Percentiles rank a stretch among this genome's conserved stretches.
These are phyloP conservation scores for Comarum palustre DNA, from an alignment of 306 rosid genomes.

Conservation along the genomic window DNA sequence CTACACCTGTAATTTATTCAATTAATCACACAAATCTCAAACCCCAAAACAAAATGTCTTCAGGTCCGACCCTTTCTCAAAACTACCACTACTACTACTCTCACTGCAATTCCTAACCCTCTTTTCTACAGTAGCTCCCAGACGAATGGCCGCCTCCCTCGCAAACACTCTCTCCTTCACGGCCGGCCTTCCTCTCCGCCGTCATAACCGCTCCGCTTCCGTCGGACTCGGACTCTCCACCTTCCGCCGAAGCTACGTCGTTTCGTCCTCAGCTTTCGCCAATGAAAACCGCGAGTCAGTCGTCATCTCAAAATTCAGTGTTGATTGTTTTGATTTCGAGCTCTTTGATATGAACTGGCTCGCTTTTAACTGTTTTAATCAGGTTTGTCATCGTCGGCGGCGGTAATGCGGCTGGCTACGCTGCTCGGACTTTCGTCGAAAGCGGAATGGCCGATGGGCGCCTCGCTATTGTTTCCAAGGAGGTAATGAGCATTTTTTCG, in stretches of 20 bases:
- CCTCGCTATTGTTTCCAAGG: constrained; percentile 84
- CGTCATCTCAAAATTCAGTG: constrained; percentile 7
- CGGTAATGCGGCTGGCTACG: constrained; percentile 94
- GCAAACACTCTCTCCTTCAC: constrained; percentile 49
- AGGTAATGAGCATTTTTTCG: constrained; percentile 37
- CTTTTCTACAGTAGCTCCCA: constrained; percentile 41
- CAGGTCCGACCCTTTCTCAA: constrained; percentile 8
- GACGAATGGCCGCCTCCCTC: constrained; percentile 62
- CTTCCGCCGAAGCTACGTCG: constrained; percentile 56
- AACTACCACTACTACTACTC: neutral
- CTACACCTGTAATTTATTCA: neutral
- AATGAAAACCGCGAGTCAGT: constrained; percentile 78
- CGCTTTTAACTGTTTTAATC: neutral
- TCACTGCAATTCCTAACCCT: neutral
- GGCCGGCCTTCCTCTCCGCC: constrained; percentile 44
- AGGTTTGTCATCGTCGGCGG: constrained; percentile 98
- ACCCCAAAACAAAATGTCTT: constrained; percentile 6
- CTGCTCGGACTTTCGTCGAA: constrained; percentile 87
- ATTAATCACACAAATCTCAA: neutral
- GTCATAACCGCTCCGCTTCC: constrained; percentile 35
- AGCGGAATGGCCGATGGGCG: constrained; percentile 96
- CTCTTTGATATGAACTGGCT: neutral
- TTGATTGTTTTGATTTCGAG: neutral
- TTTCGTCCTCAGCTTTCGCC: constrained; percentile 50
- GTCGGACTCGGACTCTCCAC: constrained; percentile 36